These are phyloP conservation scores for Eucalyptus pauciflora DNA, from an alignment of 345 rosid species.

Conservation along the genomic window DNA sequence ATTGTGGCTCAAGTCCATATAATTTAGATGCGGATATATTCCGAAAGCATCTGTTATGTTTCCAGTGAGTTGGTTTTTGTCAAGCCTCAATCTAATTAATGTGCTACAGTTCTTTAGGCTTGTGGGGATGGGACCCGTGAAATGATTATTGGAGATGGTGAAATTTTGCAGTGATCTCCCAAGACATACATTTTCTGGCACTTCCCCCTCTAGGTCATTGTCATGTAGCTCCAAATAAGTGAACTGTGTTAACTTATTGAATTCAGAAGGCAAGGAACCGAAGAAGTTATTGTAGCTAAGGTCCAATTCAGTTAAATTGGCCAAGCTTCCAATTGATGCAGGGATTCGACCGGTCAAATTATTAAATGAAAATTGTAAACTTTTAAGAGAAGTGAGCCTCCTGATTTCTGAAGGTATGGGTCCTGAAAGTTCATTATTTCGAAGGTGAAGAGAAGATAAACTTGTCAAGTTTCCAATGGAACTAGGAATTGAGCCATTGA, in stretches of 20 bases:
- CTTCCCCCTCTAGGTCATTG: not conserved
- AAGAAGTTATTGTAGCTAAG: fast-evolving
- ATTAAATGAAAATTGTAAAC: no score
- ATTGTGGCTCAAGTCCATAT: not conserved
- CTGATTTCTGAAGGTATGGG: no score
- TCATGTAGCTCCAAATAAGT: fast-evolving
- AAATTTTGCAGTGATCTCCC: not conserved
- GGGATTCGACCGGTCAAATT: no score
- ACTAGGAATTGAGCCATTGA: no score
- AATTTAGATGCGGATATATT: not conserved
- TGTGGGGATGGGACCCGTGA: not conserved
- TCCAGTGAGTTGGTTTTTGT: not conserved
- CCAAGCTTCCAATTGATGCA: no score
- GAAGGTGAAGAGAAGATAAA: no score
- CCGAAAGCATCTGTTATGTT: not conserved
- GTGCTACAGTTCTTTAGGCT: not conserved
- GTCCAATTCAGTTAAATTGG: no score
- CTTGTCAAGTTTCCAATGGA: no score
- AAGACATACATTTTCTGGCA: not conserved
- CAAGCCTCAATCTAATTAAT: not conserved
- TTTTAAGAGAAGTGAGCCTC: no score
- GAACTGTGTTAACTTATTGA: not conserved
- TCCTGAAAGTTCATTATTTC: no score
- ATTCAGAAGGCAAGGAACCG: not conserved
- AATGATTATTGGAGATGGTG: fast-evolving